Evolutionary conservation across 768 basidiomycete species (phyloP).

Genomic region (Lactarius pseudohatsudake): DNA sequence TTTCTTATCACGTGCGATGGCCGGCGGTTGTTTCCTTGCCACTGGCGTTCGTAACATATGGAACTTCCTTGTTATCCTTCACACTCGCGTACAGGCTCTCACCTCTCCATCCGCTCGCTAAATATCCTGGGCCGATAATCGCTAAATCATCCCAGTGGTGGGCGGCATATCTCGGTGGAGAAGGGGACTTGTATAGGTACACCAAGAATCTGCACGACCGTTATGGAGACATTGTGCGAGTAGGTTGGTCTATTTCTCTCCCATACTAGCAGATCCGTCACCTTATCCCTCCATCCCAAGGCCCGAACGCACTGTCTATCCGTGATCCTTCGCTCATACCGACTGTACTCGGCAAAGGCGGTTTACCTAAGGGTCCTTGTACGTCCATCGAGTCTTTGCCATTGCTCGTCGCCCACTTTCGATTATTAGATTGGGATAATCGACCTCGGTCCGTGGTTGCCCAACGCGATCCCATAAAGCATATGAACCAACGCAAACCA

Average conservation of each 20-base stretch:
- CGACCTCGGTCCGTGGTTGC: constrained; percentile 41
- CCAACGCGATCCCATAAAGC: constrained; percentile 43
- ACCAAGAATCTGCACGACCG: constrained; percentile 37
- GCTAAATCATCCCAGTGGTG: constrained; percentile 36
- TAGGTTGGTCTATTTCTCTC: constrained; percentile 32
- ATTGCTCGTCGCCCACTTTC: background rate
- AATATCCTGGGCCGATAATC: constrained; percentile 39
- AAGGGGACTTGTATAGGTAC: constrained; percentile 36
- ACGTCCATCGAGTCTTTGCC: constrained; percentile 22
- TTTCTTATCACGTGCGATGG: background rate
- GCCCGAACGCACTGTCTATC: background rate
- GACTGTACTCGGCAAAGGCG: background rate
- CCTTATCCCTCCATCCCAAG: background rate
- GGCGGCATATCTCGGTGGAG: constrained; percentile 28
- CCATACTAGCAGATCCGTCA: background rate
- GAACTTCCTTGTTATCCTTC: background rate
- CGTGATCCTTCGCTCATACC: constrained; percentile 2
- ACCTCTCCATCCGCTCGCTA: constrained; percentile 42
- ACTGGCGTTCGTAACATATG: constrained; percentile 4
- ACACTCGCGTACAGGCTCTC: constrained; percentile 40
- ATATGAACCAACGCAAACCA: constrained; percentile 45
- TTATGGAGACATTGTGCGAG: constrained; percentile 41
- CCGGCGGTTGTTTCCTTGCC: background rate
- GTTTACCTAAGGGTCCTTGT: constrained; percentile 35
- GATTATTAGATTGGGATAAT: constrained; percentile 50